Conservation (phyloP, 768 basidiomycete genomes). For the Rhodotorula taiwanensis region DNA sequence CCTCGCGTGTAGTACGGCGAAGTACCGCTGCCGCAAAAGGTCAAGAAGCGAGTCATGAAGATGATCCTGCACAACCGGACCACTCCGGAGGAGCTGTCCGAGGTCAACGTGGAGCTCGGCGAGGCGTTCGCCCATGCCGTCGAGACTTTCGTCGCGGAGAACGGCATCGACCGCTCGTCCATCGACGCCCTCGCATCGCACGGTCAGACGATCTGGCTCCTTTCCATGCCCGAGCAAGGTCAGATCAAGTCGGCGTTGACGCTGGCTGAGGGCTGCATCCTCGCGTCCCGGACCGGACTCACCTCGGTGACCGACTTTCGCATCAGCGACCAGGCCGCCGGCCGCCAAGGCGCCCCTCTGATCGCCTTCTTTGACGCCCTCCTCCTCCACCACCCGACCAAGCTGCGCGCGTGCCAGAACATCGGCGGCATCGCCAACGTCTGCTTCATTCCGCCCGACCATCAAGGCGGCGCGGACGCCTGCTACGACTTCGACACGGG, state of each 20-base stretch:
- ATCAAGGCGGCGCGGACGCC: conserved; percentile 13
- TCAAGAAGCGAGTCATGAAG: conserved; percentile 34
- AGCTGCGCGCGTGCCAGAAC: conserved; percentile 39
- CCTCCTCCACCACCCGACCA: conserved; percentile 36
- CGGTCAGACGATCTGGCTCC: conserved; percentile 40
- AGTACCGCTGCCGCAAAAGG: conserved; percentile 26
- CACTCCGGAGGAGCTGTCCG: conserved; percentile 35
- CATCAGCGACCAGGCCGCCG: conserved; percentile 33
- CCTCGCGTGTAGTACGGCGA: conserved; percentile 35
- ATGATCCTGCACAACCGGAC: conserved; percentile 37
- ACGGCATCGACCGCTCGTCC: conserved; percentile 10
- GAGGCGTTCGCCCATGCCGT: conserved; percentile 34
- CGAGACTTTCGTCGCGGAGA: conserved; percentile 15
- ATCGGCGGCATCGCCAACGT: conserved; percentile 40
- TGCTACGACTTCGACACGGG: conserved; percentile 40
- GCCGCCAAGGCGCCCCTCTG: conserved; percentile 33
- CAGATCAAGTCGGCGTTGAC: conserved; percentile 37
- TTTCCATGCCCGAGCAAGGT: conserved; percentile 37
- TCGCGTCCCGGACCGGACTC: conserved; percentile 30
- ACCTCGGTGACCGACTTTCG: conserved; percentile 39
- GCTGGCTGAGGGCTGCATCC: conserved; percentile 35
- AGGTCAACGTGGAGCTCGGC: conserved; percentile 37
- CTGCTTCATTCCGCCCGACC: conserved; percentile 37
- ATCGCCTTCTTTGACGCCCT: conserved; percentile 39
- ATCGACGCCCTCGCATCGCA: conserved; percentile 35